Percentiles rank a stretch among this genome's conserved stretches.
Conservation (phyloP, 2,329 filamentous ascomycete species). For the Coniochaeta sp. region DNA sequence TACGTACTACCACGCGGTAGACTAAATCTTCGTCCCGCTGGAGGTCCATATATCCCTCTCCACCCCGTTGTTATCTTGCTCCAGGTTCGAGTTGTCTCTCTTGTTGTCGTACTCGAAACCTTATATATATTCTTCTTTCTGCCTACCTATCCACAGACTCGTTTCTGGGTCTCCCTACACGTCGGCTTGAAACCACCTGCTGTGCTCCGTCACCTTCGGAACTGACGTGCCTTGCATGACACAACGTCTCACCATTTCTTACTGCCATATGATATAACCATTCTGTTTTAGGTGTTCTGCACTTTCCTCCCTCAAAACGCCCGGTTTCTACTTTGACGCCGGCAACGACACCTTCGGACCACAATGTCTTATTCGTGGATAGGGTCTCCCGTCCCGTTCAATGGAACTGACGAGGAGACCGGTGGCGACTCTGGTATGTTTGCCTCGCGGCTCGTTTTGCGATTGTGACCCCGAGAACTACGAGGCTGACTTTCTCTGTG, state of each 20-base stretch:
- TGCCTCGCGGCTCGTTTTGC: background rate
- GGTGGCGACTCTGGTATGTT: constrained; percentile 75
- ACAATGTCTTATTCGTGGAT: constrained; percentile 53
- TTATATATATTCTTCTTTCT: background rate
- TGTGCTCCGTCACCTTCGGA: background rate
- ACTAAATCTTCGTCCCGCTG: background rate
- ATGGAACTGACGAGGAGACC: constrained; percentile 54
- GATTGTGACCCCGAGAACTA: background rate
- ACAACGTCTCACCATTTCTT: background rate
- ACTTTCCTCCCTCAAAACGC: background rate
- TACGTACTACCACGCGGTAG: background rate
- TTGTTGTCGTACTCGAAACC: background rate
- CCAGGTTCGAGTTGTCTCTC: background rate
- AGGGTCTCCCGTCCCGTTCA: constrained; percentile 52
- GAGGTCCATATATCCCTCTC: background rate
- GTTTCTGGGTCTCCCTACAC: background rate
- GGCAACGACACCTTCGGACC: background rate
- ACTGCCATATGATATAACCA: background rate
- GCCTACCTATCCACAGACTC: background rate
- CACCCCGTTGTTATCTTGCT: background rate
- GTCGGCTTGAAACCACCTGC: background rate
- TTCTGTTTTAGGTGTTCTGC: background rate
- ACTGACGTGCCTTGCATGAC: background rate
- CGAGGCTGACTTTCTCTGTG: constrained; percentile 5
- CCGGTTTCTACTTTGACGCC: background rate